Base-by-base conservation (phyloP, 805 yeast genomes). In the Naumovozyma castellii region DNA sequence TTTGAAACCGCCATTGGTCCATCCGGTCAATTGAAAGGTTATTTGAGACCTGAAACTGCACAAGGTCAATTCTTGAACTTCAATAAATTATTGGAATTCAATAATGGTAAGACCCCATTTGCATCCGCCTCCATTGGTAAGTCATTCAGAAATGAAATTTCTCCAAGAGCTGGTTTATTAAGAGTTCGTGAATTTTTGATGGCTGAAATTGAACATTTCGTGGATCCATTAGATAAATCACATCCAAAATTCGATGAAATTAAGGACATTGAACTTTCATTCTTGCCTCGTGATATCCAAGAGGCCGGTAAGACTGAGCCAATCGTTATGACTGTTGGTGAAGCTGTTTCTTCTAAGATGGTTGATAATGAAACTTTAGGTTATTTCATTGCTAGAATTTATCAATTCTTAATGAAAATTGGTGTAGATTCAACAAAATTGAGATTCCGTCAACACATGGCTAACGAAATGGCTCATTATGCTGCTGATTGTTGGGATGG, bases 401-500 rank as follows among this genome's bases (percentile, higher is more conserved):
- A 81, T 67, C 67, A 69, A 57, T 92, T 92, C 67, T 73, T 92
- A 63, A 58, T 69, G 47, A 84, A 83, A 62, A 85, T 92, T 57
- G 99, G 99, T 70, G 87, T 88, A 50, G 90, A 92, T 64, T 72
- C 80, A 44, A 59, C 67, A 42, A 79, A 86, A 57, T 67, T 92
- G 62, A 79, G 99, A 65, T 92, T 92, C 78, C 84, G 99, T 73
- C 98, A 92, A 72, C 99, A 92, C 68, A 80, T 92, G 94, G 73
- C 80, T 53, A 92, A 92, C 63, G 99, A 92, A 71, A 92, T 92
- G 99, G 99, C 99, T 15, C 99, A 92, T 66, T 92, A 92, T 65
- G 98, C 98, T 44, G 80, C 94, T 51, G 99, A 92, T 69, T 92
- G 99, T 73, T 92, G 99, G 99, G 99, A 92, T 69, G 97, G 95